These are phyloP conservation scores for Diaporthe longicolla DNA, from an alignment of 2,329 filamentous ascomycete species.

Conservation along the genomic window DNA sequence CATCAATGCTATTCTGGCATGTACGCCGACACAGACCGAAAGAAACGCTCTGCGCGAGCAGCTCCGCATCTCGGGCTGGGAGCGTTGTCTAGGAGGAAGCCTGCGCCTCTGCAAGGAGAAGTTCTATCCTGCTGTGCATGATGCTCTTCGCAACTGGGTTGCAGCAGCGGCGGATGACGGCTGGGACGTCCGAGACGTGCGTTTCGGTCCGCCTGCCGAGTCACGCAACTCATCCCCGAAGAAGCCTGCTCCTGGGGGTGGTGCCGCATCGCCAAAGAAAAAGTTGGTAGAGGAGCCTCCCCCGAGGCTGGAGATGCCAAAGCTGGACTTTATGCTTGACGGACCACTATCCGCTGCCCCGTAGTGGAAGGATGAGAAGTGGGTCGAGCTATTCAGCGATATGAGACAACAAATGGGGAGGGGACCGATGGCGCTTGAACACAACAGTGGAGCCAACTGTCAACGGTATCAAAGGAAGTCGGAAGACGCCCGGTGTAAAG, in stretches of 20 bases:
- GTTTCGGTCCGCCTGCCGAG: conserved; percentile 75
- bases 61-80: conserved; percentile 87
- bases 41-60: conserved; percentile 85
- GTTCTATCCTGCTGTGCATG: conserved; percentile 94
- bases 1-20: conserved; percentile 90
- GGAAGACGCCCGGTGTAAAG: background rate
- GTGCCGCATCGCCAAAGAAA: conserved; percentile 55
- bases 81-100: conserved; percentile 88
- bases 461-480: background rate
- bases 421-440: background rate
- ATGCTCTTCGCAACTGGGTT: conserved; percentile 90
- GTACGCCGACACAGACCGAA: conserved; percentile 76
- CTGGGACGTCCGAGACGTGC: conserved; percentile 87
- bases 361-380: conserved; percentile 48
- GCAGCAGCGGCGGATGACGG: conserved; percentile 88
- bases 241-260: conserved; percentile 52
- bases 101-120: conserved; percentile 96
- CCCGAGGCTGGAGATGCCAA: conserved; percentile 74
- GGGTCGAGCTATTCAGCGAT: conserved; percentile 48
- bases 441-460: background rate
- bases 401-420: conserved; percentile 15
- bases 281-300: conserved; percentile 66
- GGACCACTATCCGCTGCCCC: conserved; percentile 41
- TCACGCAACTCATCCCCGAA: conserved; percentile 61
- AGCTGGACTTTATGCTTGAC: conserved; percentile 64